Conservation (phyloP, 2,329 filamentous ascomycete species). For the Cercospora beticola region DNA sequence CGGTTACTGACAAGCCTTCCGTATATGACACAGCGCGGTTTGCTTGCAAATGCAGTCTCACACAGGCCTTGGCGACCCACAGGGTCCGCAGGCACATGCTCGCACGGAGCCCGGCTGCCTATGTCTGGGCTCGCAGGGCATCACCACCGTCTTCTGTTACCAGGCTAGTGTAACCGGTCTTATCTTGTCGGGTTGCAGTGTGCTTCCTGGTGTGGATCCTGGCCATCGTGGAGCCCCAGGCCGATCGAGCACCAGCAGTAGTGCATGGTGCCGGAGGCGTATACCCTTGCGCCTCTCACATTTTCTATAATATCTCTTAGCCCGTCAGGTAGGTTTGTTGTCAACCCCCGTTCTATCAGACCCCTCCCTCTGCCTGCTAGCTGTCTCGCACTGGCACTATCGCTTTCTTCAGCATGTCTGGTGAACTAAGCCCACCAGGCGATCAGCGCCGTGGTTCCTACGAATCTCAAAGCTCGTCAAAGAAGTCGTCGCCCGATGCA, state of each 20-base stretch:
- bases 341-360: not conserved
- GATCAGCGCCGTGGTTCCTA: conserved; percentile 16
- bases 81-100: conserved; percentile 20
- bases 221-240: conserved; percentile 9
- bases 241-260: conserved; percentile 15
- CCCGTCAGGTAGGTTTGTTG: conserved; percentile 17
- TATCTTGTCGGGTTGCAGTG: conserved; percentile 12
- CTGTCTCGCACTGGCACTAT: not conserved
- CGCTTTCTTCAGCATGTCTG: conserved; percentile 17
- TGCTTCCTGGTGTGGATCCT: conserved; percentile 14
- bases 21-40: conserved; percentile 16
- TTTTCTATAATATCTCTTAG: conserved; percentile 14
- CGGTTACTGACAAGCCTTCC: conserved; percentile 6
- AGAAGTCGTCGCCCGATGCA: conserved; percentile 20
- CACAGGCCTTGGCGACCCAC: conserved; percentile 26
- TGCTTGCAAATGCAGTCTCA: conserved; percentile 23
- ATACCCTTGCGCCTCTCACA: conserved; percentile 7
- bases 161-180: conserved; percentile 16
- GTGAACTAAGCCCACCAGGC: conserved; percentile 7
- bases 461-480: conserved; percentile 23
- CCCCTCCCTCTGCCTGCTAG: conserved; percentile 4
- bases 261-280: conserved; percentile 19
- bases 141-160: conserved; percentile 9
- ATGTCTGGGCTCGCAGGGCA: conserved; percentile 4
- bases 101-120: conserved; percentile 15